These are phyloP conservation scores for Solanum clarkiae DNA, from an alignment of 257 asterid species.

Conservation along the genomic window DNA sequence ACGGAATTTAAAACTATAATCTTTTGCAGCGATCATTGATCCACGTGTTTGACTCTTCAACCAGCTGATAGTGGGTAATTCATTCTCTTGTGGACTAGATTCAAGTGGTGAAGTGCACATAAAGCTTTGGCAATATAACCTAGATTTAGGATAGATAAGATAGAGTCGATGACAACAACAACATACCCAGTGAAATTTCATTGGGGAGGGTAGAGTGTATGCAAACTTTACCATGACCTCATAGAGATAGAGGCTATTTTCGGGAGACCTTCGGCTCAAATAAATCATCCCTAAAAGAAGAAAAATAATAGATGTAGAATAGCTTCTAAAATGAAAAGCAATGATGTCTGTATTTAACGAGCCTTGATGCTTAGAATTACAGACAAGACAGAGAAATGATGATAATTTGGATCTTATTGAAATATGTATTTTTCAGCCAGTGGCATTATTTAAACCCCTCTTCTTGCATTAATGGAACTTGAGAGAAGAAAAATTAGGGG, in stretches of 20 bases:
- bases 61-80: background rate
- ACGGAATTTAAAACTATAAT: background rate
- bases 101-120: background rate
- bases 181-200: too few species aligned
- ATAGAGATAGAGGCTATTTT: too few species aligned
- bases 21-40: too few species aligned
- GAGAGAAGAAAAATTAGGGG: background rate
- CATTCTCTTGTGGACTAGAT: background rate
- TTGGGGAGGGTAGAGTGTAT: too few species aligned
- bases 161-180: background rate
- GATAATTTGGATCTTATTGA: background rate
- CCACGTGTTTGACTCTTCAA: background rate
- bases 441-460: background rate
- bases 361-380: too few species aligned
- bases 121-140: background rate
- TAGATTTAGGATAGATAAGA: background rate
- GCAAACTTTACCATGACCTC: too few species aligned
- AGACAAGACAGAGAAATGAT: background rate
- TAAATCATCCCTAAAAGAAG: too few species aligned
- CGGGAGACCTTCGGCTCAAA: too few species aligned
- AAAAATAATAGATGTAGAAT: too few species aligned
- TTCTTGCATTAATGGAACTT: background rate
- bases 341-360: too few species aligned
- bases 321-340: too few species aligned
- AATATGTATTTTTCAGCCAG: background rate